Conservation (phyloP, 208 protist species). For the Leptomonas pyrrhocoris region DNA sequence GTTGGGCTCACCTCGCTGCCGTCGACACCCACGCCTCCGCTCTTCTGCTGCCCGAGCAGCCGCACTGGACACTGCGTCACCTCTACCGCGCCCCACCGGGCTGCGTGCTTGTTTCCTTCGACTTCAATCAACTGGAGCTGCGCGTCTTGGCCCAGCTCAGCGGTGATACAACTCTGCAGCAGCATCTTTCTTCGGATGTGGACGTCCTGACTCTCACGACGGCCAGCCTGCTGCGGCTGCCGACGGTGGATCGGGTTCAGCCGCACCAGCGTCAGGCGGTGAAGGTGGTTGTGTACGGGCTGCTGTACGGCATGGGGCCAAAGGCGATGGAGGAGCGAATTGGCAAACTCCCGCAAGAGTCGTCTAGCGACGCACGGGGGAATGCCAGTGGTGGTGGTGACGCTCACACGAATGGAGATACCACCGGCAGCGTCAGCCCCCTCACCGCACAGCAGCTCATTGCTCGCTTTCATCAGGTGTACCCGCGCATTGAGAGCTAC, state of each 20-base stretch:
- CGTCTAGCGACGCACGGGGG: neutral
- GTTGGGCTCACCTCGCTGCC: constrained; percentile 19
- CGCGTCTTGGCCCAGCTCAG: constrained; percentile 82
- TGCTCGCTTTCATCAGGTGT: constrained; percentile 53
- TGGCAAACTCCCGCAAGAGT: constrained; percentile 2
- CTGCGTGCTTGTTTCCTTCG: constrained; percentile 75
- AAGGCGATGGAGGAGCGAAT: constrained; percentile 61
- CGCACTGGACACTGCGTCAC: constrained; percentile 65
- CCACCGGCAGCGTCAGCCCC: neutral
- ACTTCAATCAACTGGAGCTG: constrained; percentile 88
- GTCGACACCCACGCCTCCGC: neutral
- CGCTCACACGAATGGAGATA: neutral
- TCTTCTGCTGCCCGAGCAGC: constrained; percentile 37
- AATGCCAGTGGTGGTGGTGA: neutral
- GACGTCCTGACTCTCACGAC: constrained; percentile 67
- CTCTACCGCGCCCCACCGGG: constrained; percentile 67
- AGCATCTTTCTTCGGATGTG: constrained; percentile 40
- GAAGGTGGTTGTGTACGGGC: constrained; percentile 90
- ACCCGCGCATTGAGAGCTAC: constrained; percentile 64
- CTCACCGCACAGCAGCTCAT: constrained; percentile 52
- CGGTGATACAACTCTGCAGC: constrained; percentile 55
- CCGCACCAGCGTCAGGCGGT: constrained; percentile 52
- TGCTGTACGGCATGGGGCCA: constrained; percentile 89
- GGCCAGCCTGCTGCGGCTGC: constrained; percentile 40
- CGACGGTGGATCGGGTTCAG: constrained; percentile 30